Evolutionary conservation across 768 basidiomycete genomes (phyloP).

Genomic region (Punctularia strigosozonata): DNA sequence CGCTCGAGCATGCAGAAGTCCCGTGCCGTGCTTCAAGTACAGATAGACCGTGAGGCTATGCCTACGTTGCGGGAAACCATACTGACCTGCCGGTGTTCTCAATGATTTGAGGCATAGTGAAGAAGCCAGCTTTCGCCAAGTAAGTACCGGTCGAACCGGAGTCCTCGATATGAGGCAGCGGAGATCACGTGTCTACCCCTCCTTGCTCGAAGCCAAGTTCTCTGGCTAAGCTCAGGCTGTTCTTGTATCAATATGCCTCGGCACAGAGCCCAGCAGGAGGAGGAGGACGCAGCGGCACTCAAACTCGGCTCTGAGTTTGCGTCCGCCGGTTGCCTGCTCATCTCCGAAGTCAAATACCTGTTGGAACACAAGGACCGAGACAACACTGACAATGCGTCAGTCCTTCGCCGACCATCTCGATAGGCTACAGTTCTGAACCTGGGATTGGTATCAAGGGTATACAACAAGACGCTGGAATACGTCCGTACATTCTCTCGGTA

Average conservation of each 20-base stretch:
- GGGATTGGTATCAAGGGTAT: conserved; percentile 46
- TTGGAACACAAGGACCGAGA: conserved; percentile 82
- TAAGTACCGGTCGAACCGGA: not conserved
- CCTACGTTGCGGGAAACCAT: no score
- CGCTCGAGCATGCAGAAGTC: conserved; percentile 75
- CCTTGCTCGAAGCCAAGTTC: no score
- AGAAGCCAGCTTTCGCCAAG: not conserved
- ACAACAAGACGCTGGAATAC: conserved; percentile 88
- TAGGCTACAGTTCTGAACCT: conserved; percentile 1
- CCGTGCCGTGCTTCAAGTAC: conserved; percentile 56
- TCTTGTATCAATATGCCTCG: no score
- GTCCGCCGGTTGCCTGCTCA: conserved; percentile 82
- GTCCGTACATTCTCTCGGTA: conserved; percentile 89
- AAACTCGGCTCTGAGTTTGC: conserved; percentile 84
- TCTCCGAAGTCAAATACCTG: conserved; percentile 87
- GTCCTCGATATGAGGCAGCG: not conserved
- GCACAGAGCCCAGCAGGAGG: conserved; percentile 56
- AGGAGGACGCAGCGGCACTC: conserved; percentile 77
- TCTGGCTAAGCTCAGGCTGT: no score
- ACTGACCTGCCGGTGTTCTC: conserved; percentile 16
- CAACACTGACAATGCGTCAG: conserved; percentile 78
- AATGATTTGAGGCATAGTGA: conserved; percentile 11
- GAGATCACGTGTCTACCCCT: no score
- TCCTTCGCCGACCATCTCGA: conserved; percentile 5
- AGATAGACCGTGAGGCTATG: no score